These are phyloP conservation scores for Argentina anserina DNA, from an alignment of 306 rosid species.

Conservation along the genomic window DNA sequence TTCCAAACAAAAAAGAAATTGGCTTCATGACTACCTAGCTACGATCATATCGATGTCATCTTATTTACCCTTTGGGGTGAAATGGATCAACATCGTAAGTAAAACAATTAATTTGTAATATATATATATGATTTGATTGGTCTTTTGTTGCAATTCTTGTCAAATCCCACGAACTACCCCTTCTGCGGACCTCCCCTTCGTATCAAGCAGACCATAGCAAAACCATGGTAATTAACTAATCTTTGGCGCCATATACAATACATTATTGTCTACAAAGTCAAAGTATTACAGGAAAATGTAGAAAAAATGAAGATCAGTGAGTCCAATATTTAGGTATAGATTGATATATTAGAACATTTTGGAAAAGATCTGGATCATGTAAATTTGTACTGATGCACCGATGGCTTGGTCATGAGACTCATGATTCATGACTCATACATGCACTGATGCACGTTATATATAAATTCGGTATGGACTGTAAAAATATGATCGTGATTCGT, in stretches of 20 bases:
- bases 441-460: not conserved
- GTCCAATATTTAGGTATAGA: not conserved
- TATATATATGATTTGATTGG: too few relatives aligned
- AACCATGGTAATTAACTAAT: too few relatives aligned
- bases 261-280: constrained; percentile 1
- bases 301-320: not conserved
- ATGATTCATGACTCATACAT: not conserved
- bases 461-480: not conserved
- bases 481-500: not conserved
- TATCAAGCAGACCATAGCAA: too few relatives aligned
- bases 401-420: not conserved
- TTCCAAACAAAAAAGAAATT: not conserved
- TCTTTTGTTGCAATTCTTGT: too few relatives aligned
- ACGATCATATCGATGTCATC: not conserved
- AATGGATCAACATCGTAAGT: not conserved
- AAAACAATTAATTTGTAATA: too few relatives aligned
- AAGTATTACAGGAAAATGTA: not conserved
- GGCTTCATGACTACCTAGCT: not conserved
- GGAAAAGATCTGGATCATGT: not conserved
- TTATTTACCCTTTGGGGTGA: not conserved
- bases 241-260: not conserved
- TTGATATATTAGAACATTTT: not conserved
- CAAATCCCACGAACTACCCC: too few relatives aligned
- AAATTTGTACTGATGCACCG: too few relatives aligned
- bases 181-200: too few relatives aligned